Base-by-base conservation (phyloP, 2,329 filamentous ascomycete genomes). In the Neofusicoccum laricinum region DNA sequence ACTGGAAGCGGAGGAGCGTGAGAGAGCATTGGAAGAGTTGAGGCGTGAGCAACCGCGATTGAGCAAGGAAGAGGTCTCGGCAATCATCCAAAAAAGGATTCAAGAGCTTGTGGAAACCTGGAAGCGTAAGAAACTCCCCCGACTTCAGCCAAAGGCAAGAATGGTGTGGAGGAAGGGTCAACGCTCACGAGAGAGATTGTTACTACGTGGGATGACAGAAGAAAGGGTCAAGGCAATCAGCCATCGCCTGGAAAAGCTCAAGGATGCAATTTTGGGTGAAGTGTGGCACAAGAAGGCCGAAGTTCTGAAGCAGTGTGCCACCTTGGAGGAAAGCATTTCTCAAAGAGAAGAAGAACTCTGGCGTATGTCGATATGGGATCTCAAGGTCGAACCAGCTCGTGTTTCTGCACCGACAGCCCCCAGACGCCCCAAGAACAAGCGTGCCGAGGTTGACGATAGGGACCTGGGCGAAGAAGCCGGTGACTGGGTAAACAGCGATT, bases 281-380 rank as follows among this genome's bases (percentile, higher is more conserved):
- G 72, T 80, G 34, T 92, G 88, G 85, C 73, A 76, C 11, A 84
- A 78, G 7, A 77, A 79, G 21, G 69, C 75, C 1, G 81, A 87
- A 14, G 72, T 95, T 14, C 77, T 80, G 30, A 77, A 76, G 5
- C 85, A 87, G 69, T 87, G 87, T 55, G 75, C 78, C 11, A 83
- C 78, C 40, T 78, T 96, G 63, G 87, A 94, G 65, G 78, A 81
- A 4, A 92, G 83, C 3, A 76, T 97, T 0, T 83, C 85, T 40
- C 84, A 90, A 63, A 84, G 85, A 55, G 79, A 88, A 69, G 75
- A 85, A 43, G 73, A 82, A 8, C 70, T 72, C 32, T 86, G 82
- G 81, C 79, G 79, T 55, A 73, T 81, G 38, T 70, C 71, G 10
- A 71, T 82, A 1, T 75, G 84, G 66, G 70, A 77, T 59, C 67